A percentile compares a stretch with the other conserved stretches of the same genome.
phyloP scores from a whole-genome alignment of 2,329 filamentous ascomycete species.

The Parafenestella ontariensis region DNA sequence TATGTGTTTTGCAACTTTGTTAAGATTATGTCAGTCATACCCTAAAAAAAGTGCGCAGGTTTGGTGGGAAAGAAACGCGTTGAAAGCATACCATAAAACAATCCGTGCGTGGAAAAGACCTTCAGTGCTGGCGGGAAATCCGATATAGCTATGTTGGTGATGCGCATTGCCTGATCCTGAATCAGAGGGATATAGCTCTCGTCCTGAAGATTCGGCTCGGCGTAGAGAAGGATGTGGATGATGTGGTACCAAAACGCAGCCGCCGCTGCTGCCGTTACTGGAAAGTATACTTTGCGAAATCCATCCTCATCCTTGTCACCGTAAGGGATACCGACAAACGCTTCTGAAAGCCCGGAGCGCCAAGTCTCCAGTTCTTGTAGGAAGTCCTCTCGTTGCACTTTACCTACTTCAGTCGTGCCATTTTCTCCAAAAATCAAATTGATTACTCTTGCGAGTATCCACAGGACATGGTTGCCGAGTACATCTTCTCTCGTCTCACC shows the following conservation, averaged over 20 bases:
- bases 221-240: slow-evolving; percentile 40
- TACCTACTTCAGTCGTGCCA: slow-evolving; percentile 18
- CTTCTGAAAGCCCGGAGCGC: slow-evolving; percentile 33
- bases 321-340: slow-evolving; percentile 42
- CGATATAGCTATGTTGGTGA: slow-evolving; percentile 41
- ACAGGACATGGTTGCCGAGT: slow-evolving; percentile 41
- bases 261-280: slow-evolving; percentile 37
- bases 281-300: slow-evolving; percentile 42
- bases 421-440: slow-evolving; percentile 37
- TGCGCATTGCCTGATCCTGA: slow-evolving; percentile 39
- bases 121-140: slow-evolving; percentile 42
- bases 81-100: slow-evolving; percentile 38
- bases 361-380: slow-evolving; percentile 38
- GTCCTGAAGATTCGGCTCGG: slow-evolving; percentile 39
- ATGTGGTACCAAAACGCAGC: slow-evolving; percentile 45
- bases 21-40: background rate
- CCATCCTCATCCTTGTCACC: slow-evolving; percentile 41
- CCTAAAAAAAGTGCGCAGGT: background rate
- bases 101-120: slow-evolving; percentile 41
- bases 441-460: slow-evolving; percentile 42
- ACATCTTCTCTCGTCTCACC: slow-evolving; percentile 41
- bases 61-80: background rate
- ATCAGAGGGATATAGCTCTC: slow-evolving; percentile 33
- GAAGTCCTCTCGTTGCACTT: slow-evolving; percentile 27
- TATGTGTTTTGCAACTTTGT: slow-evolving; percentile 45